Conservation (phyloP, 116 monocot genomes). For the Posidonia oceanica region DNA sequence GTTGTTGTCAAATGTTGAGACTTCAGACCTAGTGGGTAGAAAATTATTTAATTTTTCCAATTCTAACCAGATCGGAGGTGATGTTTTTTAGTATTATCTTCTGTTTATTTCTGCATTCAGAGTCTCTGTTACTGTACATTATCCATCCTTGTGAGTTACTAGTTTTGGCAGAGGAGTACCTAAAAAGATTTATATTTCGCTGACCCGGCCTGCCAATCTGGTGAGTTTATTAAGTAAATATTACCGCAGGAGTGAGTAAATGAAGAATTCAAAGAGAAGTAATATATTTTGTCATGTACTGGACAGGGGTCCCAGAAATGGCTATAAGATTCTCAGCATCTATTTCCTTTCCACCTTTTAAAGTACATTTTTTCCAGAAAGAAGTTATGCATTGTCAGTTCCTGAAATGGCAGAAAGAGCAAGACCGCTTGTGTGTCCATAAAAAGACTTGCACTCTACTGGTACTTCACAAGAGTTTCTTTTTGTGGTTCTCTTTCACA, state of each 20-base stretch:
- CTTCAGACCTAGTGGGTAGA: no score
- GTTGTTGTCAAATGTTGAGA: no score
- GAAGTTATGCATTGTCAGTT: slow-evolving; percentile 1
- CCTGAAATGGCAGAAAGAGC: background rate
- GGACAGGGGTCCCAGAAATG: background rate
- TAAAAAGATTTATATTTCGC: no score
- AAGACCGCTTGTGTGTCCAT: background rate
- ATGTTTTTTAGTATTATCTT: no score
- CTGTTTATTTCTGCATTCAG: no score
- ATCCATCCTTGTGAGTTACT: no score
- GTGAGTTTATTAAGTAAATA: no score
- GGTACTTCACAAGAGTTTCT: background rate
- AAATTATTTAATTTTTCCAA: no score
- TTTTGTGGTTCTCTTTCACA: background rate
- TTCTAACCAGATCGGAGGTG: no score
- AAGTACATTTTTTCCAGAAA: slow-evolving; percentile 9
- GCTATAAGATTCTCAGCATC: background rate
- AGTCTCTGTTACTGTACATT: no score
- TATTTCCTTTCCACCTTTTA: background rate
- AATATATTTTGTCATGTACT: background rate
- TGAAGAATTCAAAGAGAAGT: background rate
- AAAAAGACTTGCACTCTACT: background rate
- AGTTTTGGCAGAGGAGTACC: no score
- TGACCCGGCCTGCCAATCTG: no score
- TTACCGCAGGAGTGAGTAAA: background rate